Percentiles rank a stretch among this genome's conserved stretches.
These are phyloP conservation scores for Trametes elegans DNA, from an alignment of 768 basidiomycete species.

Conservation along the genomic window DNA sequence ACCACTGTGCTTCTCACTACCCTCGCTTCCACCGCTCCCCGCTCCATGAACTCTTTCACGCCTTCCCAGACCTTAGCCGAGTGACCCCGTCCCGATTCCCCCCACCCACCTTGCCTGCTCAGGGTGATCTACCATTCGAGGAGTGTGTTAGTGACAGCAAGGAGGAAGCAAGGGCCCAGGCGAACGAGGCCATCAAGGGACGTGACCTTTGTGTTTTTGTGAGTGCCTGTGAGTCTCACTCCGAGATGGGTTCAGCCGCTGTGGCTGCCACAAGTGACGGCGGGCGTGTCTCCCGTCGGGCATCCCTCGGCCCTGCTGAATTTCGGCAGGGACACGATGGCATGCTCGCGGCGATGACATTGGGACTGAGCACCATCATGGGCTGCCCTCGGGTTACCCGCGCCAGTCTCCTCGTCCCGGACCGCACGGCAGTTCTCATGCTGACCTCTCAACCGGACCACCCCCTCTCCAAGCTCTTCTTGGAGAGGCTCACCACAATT, in stretches of 20 bases:
- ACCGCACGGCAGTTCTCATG: not conserved
- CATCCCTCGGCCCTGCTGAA: not conserved
- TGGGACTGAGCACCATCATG: not conserved
- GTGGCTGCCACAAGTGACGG: not conserved
- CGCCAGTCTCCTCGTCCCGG: constrained; percentile 1
- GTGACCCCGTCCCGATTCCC: not conserved
- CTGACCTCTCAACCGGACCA: not conserved
- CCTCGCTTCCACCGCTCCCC: constrained; percentile 20
- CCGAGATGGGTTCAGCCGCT: not conserved
- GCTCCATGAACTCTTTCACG: constrained; percentile 18
- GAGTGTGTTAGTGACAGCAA: not conserved
- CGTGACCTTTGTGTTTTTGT: not conserved
- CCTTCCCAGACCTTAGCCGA: not conserved
- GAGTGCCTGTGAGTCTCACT: constrained; percentile 11
- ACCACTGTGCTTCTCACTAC: not conserved
- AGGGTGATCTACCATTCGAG: not conserved
- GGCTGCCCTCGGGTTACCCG: constrained; percentile 1
- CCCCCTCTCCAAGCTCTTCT: not conserved
- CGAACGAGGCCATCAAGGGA: not conserved
- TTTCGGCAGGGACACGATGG: constrained; percentile 1
- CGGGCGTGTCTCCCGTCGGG: not conserved
- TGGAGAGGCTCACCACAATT: not conserved
- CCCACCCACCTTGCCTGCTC: not conserved
- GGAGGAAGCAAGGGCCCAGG: not conserved
- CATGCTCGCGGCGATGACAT: not conserved